Evolutionary conservation across 495 filamentous ascomycete species (phyloP), one percentile per base, ranked within the genome.

Genomic region (Xylaria longipes): DNA sequence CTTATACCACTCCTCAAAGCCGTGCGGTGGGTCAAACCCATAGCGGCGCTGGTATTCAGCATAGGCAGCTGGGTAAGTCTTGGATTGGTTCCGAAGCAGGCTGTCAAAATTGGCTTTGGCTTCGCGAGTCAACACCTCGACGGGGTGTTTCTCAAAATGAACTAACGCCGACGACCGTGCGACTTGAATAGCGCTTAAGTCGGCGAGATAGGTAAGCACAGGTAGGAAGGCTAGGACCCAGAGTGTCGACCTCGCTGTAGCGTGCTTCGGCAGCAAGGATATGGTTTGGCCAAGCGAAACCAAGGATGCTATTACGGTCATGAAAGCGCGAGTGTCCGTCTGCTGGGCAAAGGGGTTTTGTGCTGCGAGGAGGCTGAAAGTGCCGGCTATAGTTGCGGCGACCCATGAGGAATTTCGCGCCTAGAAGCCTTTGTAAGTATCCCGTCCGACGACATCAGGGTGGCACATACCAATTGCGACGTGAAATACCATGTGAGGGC

Each of bases 1-100:
- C 48, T 88, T 78, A 72, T 89, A 92, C 92, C 92, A 94, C 66
- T 83, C 75, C 63, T 89, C 83, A 68, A 91, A 91, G 37, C 87
- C 82, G 0, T 85, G 81, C 70, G 89, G 89, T n/a, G 89, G 89
- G 2, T 81, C 78, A 17, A 84, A 77, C 1, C 78, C 72, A 69
- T 90, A 88, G 22, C 88, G 82, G 8, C 84, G 82, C 43, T 74
- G 75, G 72, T 92, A 91, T 74, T 89, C 86, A 3, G 77, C 75
- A 3, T 82, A 76, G 12, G 87, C 86, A 7, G 78, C 79, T 2
- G 76, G 68, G 25, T 83, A 77, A 1, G 75, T 82, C 31, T 80
- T 77, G 5, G 88, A 89, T 70, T 89, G 87, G 37, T 76, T 74
- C 33, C 72, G 58, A n/a, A 86, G 52, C 14, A 84, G 31, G 5